A percentile compares a stretch with the other conserved stretches of the same genome.
Conservation (phyloP, 208 protist genomes). For the Crithidia expoeki region DNA sequence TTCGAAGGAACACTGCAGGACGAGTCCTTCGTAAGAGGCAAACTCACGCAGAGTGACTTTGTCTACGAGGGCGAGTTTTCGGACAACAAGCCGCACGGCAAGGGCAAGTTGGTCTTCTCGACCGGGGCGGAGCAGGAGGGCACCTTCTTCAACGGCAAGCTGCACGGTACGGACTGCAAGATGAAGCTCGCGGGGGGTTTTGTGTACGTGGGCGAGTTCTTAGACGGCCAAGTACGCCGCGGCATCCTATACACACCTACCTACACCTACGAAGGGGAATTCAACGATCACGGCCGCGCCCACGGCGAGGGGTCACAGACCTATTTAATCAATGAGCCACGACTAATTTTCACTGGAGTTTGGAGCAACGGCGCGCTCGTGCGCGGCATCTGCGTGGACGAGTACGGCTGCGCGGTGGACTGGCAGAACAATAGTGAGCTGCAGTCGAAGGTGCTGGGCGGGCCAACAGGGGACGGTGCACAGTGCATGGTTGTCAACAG, state of each 20-base stretch:
- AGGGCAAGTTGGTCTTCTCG: conserved; percentile 72
- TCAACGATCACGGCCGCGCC: conserved; percentile 86
- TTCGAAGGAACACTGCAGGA: conserved; percentile 83
- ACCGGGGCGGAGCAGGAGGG: conserved; percentile 86
- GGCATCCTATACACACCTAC: conserved; percentile 89
- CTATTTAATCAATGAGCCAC: conserved; percentile 85
- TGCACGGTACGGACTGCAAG: conserved; percentile 84
- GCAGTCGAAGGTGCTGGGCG: conserved; percentile 71
- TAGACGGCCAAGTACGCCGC: conserved; percentile 76
- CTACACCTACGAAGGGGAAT: conserved; percentile 92
- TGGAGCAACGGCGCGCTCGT: conserved; percentile 87
- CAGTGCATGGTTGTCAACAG: conserved; percentile 78
- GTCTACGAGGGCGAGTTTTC: conserved; percentile 86
- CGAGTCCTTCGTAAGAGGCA: conserved; percentile 84
- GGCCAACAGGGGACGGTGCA: conserved; percentile 37
- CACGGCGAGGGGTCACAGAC: conserved; percentile 88
- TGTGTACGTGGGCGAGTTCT: conserved; percentile 89
- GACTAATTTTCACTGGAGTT: conserved; percentile 85
- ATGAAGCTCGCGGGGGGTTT: conserved; percentile 92
- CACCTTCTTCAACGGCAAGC: conserved; percentile 85
- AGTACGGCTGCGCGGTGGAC: conserved; percentile 88
- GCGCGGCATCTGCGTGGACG: conserved; percentile 81
- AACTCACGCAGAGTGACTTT: conserved; percentile 80
- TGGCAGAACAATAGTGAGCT: conserved; percentile 88
- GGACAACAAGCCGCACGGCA: conserved; percentile 87